Conservation (phyloP, 2,329 filamentous ascomycete genomes). For the Alternaria solani region DNA sequence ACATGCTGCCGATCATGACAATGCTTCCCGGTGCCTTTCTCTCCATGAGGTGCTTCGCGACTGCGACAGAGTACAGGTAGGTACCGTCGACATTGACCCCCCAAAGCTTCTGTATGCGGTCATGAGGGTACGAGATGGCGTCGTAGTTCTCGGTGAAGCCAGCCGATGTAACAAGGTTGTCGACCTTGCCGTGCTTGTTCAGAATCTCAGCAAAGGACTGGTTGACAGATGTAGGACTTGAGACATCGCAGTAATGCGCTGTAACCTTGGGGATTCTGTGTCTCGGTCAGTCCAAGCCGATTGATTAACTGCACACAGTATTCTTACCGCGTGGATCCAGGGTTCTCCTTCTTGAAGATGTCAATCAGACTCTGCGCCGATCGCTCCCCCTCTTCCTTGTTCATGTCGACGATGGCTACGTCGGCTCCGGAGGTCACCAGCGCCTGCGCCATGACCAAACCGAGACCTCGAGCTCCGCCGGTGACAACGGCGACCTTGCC, state of each 20-base stretch:
- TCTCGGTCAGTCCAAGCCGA: constrained; percentile 5
- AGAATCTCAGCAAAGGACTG: constrained; percentile 75
- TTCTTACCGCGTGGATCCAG: constrained; percentile 70
- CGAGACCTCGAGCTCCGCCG: constrained; percentile 86
- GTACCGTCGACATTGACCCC: constrained; percentile 93
- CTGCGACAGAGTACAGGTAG: constrained; percentile 83
- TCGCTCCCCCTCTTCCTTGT: constrained; percentile 84
- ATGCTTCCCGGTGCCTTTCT: constrained; percentile 82
- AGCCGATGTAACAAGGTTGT: constrained; percentile 93
- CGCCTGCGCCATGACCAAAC: constrained; percentile 91
- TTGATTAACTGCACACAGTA: neutral
- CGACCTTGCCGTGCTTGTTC: constrained; percentile 78
- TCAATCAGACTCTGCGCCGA: constrained; percentile 78
- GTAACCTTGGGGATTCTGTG: constrained; percentile 79
- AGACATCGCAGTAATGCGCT: constrained; percentile 88
- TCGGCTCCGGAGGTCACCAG: constrained; percentile 88
- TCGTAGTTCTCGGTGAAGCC: constrained; percentile 97
- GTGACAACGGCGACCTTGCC: constrained; percentile 85
- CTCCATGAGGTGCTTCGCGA: constrained; percentile 89
- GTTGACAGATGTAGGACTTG: constrained; percentile 79
- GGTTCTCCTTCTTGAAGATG: constrained; percentile 80
- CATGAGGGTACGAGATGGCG: constrained; percentile 87
- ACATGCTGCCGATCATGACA: constrained; percentile 96
- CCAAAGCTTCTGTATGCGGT: constrained; percentile 93
- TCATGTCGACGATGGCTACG: constrained; percentile 91